phyloP scores from a whole-genome alignment of 805 yeast genomes.

The Yarrowia hollandica region DNA sequence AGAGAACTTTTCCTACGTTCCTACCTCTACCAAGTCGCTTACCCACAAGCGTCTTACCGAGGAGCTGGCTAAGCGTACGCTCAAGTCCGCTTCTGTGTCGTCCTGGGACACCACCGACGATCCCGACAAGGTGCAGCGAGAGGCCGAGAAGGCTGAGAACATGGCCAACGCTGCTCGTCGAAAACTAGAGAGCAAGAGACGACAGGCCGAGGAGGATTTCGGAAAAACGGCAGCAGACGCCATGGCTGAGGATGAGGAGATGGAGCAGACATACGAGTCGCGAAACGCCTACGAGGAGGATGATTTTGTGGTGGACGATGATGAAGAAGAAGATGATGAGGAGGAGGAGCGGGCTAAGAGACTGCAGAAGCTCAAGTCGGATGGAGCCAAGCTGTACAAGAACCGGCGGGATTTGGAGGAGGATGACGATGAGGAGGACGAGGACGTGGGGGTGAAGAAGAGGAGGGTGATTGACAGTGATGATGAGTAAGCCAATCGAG shows the following conservation, averaged over 20 bases:
- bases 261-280: slow-evolving; percentile 34
- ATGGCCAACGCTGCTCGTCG: slow-evolving; percentile 44
- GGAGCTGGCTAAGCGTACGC: slow-evolving; percentile 41
- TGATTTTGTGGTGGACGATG: slow-evolving; percentile 43
- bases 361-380: slow-evolving; percentile 38
- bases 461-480: slow-evolving; percentile 38
- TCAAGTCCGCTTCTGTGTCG: slow-evolving; percentile 40
- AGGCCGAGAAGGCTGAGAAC: slow-evolving; percentile 45
- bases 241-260: slow-evolving; percentile 21
- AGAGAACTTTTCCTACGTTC: slow-evolving; percentile 72
- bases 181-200: slow-evolving; percentile 45
- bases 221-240: slow-evolving; percentile 18
- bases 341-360: slow-evolving; percentile 40
- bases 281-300: slow-evolving; percentile 43
- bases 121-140: slow-evolving; percentile 49
- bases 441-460: slow-evolving; percentile 33
- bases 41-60: slow-evolving; percentile 76
- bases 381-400: slow-evolving; percentile 37
- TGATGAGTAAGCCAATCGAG: slow-evolving; percentile 38
- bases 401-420: slow-evolving; percentile 31
- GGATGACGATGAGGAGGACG: slow-evolving; percentile 32
- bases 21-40: slow-evolving; percentile 84
- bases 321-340: slow-evolving; percentile 39
- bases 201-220: slow-evolving; percentile 36
- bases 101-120: slow-evolving; percentile 46